phyloP scores from a whole-genome alignment of 1,284 basidiomycete genomes.

The Apiotrichum sp. region DNA sequence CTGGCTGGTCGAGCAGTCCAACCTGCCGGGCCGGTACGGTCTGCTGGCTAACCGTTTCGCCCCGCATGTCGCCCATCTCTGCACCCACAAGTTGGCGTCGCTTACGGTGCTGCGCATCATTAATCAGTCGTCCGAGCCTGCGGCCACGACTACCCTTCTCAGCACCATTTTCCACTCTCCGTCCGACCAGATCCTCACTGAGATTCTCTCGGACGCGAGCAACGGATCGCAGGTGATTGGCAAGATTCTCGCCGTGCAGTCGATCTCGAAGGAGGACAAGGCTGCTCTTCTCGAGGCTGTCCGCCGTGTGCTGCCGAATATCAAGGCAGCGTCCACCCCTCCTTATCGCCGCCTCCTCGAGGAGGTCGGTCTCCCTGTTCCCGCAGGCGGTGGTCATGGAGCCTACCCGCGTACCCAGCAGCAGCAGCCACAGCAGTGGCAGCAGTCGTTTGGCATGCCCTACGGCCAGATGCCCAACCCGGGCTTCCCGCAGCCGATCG shows the following conservation, averaged over 20 bases:
- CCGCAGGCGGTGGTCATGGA: conserved; percentile 31
- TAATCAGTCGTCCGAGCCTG: conserved; percentile 82
- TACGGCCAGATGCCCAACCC: conserved; percentile 21
- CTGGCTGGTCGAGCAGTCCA: conserved; percentile 92
- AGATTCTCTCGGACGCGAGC: conserved; percentile 88
- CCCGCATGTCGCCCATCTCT: conserved; percentile 89
- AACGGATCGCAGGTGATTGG: conserved; percentile 91
- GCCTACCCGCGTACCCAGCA: conserved; percentile 8
- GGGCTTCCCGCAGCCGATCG: conserved; percentile 25
- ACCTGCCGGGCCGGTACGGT: conserved; percentile 85
- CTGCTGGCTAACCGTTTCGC: conserved; percentile 90
- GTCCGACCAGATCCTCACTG: conserved; percentile 79
- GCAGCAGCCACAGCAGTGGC: conserved; percentile 9
- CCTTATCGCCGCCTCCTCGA: conserved; percentile 90
- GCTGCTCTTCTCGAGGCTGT: conserved; percentile 70
- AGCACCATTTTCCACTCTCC: conserved; percentile 78
- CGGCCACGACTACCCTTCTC: conserved; percentile 67
- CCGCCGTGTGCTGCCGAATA: conserved; percentile 75
- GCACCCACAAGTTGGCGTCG: conserved; percentile 95
- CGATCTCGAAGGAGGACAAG: conserved; percentile 67
- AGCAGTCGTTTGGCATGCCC: conserved; percentile 12
- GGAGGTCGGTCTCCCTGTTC: conserved; percentile 84
- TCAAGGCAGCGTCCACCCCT: conserved; percentile 82
- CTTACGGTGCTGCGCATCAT: conserved; percentile 87
- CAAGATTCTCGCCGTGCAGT: conserved; percentile 82